Conservation (phyloP, 352 stramenopile genomes). For the Phytophthora fragariae region DNA sequence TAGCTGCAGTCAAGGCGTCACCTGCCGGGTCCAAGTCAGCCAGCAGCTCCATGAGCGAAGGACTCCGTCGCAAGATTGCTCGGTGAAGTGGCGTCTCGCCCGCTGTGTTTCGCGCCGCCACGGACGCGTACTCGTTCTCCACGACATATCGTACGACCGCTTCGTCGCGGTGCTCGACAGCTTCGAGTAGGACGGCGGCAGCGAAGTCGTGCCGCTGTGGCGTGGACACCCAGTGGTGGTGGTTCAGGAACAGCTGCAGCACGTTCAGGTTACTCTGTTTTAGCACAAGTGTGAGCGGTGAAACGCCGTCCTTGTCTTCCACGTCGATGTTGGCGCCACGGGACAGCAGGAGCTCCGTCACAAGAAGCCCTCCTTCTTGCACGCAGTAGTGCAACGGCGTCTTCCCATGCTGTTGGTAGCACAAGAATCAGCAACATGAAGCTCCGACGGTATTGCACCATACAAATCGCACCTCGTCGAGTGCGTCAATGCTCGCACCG, state of each 20-base stretch:
- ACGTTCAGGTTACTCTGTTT: constrained; percentile 14
- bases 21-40: constrained; percentile 18
- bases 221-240: constrained; percentile 30
- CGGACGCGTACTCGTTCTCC: constrained; percentile 19
- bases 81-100: constrained; percentile 32
- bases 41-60: constrained; percentile 28
- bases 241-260: constrained; percentile 37
- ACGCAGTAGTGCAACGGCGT: constrained; percentile 33
- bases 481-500: constrained; percentile 9
- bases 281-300: constrained; percentile 23
- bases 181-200: constrained; percentile 17
- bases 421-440: neutral
- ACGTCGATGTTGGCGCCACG: constrained; percentile 28
- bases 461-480: constrained; percentile 24
- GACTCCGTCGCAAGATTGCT: constrained; percentile 15
- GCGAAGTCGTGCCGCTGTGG: constrained; percentile 22
- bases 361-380: constrained; percentile 27
- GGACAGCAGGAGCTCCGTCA: constrained; percentile 21
- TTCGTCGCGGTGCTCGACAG: constrained; percentile 8
- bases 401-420: constrained; percentile 17
- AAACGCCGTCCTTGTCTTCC: constrained; percentile 14
- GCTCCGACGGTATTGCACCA: neutral
- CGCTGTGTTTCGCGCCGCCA: constrained; percentile 10
- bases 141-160: constrained; percentile 30
- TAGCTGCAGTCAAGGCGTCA: neutral